Percentiles rank a stretch among this genome's conserved stretches.
These are phyloP conservation scores for Cladophialophora chaetospira DNA, from an alignment of 2,329 filamentous ascomycete species.

Conservation along the genomic window DNA sequence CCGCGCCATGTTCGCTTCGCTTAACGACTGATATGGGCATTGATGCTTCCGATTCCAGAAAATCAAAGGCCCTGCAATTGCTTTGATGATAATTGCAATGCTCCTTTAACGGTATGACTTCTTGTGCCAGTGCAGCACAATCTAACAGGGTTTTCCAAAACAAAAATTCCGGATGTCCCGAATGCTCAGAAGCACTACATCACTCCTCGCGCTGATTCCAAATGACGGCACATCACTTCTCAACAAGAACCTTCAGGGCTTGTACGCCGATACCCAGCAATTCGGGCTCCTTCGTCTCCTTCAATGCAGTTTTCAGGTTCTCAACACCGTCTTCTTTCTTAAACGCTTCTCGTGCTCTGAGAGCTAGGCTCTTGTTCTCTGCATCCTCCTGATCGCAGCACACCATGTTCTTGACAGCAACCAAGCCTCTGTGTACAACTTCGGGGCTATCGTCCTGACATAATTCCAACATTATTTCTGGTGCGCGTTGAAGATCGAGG, in stretches of 20 bases:
- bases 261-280: conserved; percentile 72
- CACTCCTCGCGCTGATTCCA: background rate
- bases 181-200: background rate
- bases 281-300: conserved; percentile 67
- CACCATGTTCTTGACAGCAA: conserved; percentile 73
- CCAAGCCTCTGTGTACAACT: conserved; percentile 67
- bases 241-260: conserved; percentile 60
- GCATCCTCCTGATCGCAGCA: conserved; percentile 43
- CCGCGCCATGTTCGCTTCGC: too few species aligned
- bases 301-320: conserved; percentile 68
- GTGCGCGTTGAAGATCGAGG: conserved; percentile 58
- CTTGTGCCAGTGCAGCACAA: too few species aligned
- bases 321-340: conserved; percentile 66
- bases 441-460: conserved; percentile 67
- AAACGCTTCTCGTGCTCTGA: conserved; percentile 61
- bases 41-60: too few species aligned
- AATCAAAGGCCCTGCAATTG: too few species aligned
- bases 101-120: too few species aligned
- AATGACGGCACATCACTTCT: background rate
- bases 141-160: too few species aligned
- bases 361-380: conserved; percentile 64
- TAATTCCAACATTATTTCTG: conserved; percentile 76
- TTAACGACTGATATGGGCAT: too few species aligned
- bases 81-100: too few species aligned
- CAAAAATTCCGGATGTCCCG: too few species aligned